Evolutionary conservation across 2,329 filamentous ascomycete species (phyloP), one percentile per base, ranked within the genome.

Genomic region (Fusarium nematophilum): DNA sequence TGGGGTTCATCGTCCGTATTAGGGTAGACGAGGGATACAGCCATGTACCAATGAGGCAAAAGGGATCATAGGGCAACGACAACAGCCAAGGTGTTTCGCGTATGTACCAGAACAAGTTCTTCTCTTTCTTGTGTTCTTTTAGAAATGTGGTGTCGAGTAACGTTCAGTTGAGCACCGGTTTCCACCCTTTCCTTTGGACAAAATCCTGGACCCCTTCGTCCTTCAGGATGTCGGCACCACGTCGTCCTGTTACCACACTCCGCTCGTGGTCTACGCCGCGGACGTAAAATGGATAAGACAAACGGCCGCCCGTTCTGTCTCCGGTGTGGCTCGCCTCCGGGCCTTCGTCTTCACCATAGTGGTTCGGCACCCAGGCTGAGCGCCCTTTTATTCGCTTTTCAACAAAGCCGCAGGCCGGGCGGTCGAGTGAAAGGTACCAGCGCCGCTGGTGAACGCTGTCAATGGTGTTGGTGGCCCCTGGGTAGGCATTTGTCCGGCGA

Each of bases 341-440:
- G 11, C 18, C 9, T 10, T 31, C 9, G 9, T 5, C 7, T 7
- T 39, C 25, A 45, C 17, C 17, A 25, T 45, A 8, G 13, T 33
- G 33, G 17, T 57, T 11, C 14, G 48, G 15, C 14, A 52, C 54
- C 62, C 68, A 58, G 2, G 50, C 6, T 21, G 55, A 23, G 21
- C 59, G 54, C 10, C 54, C 58, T 13, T 45, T 52, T 58, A 61
- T 70, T 44, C 68, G 68, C 17, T 68, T 70, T 66, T 73, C 75
- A 13, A 72, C 70, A 50, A 91, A 89, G 5, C 88, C 88, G 43
- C 83, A 86, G 5, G 79, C 82, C 21, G 68, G 70, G 10, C 85
- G 78, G 66, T 91, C 89, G 1, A 91, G 76, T 9, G 83, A 83
- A 14, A 90, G 66, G 55, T 85, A 90, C 89, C 88, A 91, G 34